These are phyloP conservation scores for Limnanthes douglasii DNA, from an alignment of 345 rosid genomes.

Conservation along the genomic window DNA sequence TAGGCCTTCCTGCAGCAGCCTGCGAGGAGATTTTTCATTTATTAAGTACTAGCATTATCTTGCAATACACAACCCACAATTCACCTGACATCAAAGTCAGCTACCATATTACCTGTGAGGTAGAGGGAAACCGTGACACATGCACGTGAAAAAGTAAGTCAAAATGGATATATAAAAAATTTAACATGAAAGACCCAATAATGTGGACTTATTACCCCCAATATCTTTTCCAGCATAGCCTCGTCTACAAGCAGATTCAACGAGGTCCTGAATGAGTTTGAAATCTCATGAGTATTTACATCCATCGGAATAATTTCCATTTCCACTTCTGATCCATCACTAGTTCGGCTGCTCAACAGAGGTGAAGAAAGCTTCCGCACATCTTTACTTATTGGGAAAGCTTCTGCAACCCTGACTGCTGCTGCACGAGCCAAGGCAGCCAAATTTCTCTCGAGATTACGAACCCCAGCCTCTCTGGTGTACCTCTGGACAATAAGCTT, in stretches of 20 bases:
- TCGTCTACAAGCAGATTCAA: slow-evolving; percentile 78
- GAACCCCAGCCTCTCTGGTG: slow-evolving; percentile 97
- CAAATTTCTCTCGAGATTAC: slow-evolving; percentile 78
- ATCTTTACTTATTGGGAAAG: slow-evolving; percentile 58
- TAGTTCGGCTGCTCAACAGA: slow-evolving; percentile 62
- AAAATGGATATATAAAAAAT: no score
- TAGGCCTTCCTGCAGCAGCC: no score
- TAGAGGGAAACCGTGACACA: no score
- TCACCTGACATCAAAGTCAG: no score
- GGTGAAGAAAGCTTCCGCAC: slow-evolving; percentile 67
- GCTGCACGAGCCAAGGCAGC: slow-evolving; percentile 98
- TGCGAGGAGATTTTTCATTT: no score
- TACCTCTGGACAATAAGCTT: slow-evolving; percentile 77
- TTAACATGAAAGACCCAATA: not conserved
- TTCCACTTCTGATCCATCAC: slow-evolving; percentile 91
- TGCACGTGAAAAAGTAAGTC: no score
- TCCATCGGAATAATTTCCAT: slow-evolving; percentile 96
- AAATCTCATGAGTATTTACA: slow-evolving; percentile 63
- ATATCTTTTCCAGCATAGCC: slow-evolving; percentile 77
- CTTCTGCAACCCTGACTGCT: slow-evolving; percentile 82
- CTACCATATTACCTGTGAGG: no score
- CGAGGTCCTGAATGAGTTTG: slow-evolving; percentile 46
- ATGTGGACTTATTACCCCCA: slow-evolving; percentile 50
- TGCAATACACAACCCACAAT: no score
- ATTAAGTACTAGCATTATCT: no score